Evolutionary conservation across 2,329 filamentous ascomycete species (phyloP).

Genomic region (Cladosporium cucumerinum): DNA sequence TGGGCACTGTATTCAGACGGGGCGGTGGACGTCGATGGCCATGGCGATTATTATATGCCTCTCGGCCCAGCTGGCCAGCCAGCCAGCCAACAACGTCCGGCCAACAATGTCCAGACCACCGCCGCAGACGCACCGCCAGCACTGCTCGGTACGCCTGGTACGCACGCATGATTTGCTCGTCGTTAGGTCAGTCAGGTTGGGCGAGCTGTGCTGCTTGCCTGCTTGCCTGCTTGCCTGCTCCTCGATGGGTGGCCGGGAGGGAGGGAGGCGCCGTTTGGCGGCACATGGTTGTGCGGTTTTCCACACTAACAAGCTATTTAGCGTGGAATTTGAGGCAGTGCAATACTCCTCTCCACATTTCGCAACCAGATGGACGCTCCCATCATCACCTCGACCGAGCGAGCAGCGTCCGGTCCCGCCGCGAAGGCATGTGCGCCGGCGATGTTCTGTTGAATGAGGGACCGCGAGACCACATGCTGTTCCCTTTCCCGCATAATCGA

Average conservation of each 20-base stretch:
- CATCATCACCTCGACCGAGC: conserved; percentile 12
- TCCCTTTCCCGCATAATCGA: conserved; percentile 4
- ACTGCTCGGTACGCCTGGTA: background rate
- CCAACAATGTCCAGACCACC: background rate
- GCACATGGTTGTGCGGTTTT: conserved; percentile 15
- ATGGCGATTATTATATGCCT: background rate
- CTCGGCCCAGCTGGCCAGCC: background rate
- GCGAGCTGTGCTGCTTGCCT: background rate
- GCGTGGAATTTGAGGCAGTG: conserved; percentile 15
- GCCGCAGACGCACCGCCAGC: background rate
- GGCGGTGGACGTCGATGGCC: background rate
- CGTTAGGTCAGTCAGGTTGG: background rate
- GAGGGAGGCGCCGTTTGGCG: conserved; percentile 5
- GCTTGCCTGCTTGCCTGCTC: background rate
- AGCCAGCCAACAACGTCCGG: background rate
- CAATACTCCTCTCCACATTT: conserved; percentile 17
- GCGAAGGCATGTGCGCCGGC: conserved; percentile 15
- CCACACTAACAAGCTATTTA: conserved; percentile 9
- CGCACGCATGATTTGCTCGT: background rate
- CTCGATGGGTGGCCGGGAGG: conserved; percentile 1
- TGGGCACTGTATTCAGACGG: background rate
- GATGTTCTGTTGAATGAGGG: conserved; percentile 7
- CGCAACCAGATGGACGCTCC: conserved; percentile 15
- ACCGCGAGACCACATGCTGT: conserved; percentile 2
- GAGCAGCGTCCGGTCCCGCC: conserved; percentile 9